Evolutionary conservation across 2,329 filamentous ascomycete species (phyloP), one percentile per base, ranked within the genome.

Genomic region (Parastagonospora nodorum): DNA sequence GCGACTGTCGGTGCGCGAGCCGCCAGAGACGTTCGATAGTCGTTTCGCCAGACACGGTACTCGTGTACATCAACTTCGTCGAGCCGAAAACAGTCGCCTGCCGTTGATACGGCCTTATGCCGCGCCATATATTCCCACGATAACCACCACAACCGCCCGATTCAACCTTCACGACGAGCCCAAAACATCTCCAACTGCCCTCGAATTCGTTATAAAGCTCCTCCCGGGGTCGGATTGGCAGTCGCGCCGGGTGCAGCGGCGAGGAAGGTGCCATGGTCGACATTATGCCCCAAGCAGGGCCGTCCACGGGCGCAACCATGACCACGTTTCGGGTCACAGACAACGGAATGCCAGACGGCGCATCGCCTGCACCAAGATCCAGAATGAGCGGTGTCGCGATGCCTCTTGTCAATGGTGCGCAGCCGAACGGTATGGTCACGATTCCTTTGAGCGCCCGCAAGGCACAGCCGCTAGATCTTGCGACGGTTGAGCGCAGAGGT

Each of bases 401-500:
- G 46, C 48, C 63, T n/a, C 40, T 63, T 16, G 50, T 53, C 29
- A 70, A 59, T 46, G 64, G 63, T 35, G 71, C 72, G 39, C 74
- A 72, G 33, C 66, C 71, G n/a, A 75, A 69, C 50, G 75, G 71
- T 52, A 68, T 68, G 41, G 68, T 64, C 43, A 81, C 83, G 30
- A 73, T 74, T 53, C 85, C 86, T 43, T 77, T 88, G 67, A 88
- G 85, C 75, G 84, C 84, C 67, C 82, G 85, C 60, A 80, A 84
- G 64, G 84, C 85, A 35, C 78, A 81, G 51, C 85, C 91, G 40
- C 80, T 99, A 54, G 92, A 97, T 67, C 78, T 97, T 63, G 86
- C 85, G 43, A 96, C 91, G 1, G 94, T 99, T 53, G 94, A 97
- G 78, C 88, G 93, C 68, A 88, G 92, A 74, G 92, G 91, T 45